Conservation (phyloP, 495 filamentous ascomycete genomes). For the Tuber calosporum region DNA sequence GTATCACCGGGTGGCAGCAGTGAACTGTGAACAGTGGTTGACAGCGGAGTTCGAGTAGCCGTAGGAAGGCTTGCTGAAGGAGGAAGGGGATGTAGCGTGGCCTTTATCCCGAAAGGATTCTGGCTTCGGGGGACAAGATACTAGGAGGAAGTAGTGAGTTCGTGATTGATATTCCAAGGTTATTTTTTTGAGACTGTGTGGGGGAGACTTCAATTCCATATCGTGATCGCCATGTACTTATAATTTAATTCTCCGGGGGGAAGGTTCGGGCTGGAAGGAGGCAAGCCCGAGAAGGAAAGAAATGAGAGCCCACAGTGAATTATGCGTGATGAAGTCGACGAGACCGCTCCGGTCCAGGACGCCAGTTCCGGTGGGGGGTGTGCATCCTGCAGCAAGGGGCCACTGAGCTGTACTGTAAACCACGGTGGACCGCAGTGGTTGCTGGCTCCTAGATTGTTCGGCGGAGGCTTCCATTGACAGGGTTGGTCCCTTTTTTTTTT, state of each 20-base stretch:
- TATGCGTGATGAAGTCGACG: conserved; percentile 40
- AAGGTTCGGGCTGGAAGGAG: conserved; percentile 14
- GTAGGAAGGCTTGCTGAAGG: not conserved
- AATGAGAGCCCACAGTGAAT: conserved; percentile 6
- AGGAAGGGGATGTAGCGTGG: not conserved
- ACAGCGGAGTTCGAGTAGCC: not conserved
- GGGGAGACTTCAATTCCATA: conserved; percentile 6
- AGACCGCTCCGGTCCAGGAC: conserved; percentile 33
- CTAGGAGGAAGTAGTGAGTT: not conserved
- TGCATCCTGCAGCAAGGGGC: conserved; percentile 39
- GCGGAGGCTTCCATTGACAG: conserved; percentile 36
- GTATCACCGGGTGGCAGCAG: not conserved
- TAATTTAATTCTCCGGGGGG: conserved; percentile 32
- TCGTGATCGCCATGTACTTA: conserved; percentile 32
- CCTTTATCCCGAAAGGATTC: not conserved
- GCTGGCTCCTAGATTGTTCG: conserved; percentile 36
- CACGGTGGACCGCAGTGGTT: conserved; percentile 30
- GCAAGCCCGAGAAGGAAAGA: not conserved
- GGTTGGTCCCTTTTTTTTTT: conserved; percentile 6
- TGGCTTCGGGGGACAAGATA: not conserved
- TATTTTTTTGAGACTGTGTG: conserved; percentile 21
- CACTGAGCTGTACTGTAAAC: conserved; percentile 38
- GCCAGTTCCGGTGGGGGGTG: conserved; percentile 38
- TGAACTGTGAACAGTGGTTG: not conserved
- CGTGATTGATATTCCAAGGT: not conserved